These are phyloP conservation scores for Starmerella ratchasimensis DNA, from an alignment of 805 yeast genomes.

Conservation along the genomic window DNA sequence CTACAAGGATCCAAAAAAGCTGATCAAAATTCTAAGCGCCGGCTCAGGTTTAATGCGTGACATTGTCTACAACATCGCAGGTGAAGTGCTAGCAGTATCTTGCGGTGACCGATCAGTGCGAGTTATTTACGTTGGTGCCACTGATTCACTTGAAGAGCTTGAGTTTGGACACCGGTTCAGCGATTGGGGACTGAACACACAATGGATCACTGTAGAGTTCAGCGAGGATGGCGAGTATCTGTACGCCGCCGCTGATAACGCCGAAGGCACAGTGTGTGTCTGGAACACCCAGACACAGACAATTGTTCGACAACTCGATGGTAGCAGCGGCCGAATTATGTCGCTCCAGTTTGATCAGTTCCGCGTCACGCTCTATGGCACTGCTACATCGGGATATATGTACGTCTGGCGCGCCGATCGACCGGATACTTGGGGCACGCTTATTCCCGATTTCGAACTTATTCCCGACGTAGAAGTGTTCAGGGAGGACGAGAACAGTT, in stretches of 20 bases:
- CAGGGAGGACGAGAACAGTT: conserved; percentile 10
- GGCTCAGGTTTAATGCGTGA: conserved; percentile 7
- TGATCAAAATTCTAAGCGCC: conserved; percentile 1
- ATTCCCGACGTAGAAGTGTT: conserved; percentile 9
- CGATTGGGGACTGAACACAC: conserved; percentile 9
- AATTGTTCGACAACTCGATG: conserved; percentile 6
- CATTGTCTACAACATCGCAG: conserved; percentile 1
- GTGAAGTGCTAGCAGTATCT: conserved; percentile 8
- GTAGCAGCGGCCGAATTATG: conserved; percentile 5
- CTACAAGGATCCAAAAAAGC: neutral
- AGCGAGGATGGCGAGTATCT: conserved; percentile 14
- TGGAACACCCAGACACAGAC: conserved; percentile 11
- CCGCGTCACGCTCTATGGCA: conserved; percentile 8
- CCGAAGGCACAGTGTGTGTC: conserved; percentile 7
- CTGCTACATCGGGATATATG: conserved; percentile 8
- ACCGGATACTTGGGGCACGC: conserved; percentile 9
- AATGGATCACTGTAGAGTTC: conserved; percentile 8
- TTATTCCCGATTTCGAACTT: conserved; percentile 12
- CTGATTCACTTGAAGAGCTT: neutral
- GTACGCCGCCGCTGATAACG: conserved; percentile 12
- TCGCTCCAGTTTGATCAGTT: conserved; percentile 10
- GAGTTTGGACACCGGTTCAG: conserved; percentile 9
- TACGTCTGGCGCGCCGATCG: conserved; percentile 14
- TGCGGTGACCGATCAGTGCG: conserved; percentile 12
- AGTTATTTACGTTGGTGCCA: conserved; percentile 5